phyloP scores from a whole-genome alignment of 129 eudicot species.

The Tagetes erecta region DNA sequence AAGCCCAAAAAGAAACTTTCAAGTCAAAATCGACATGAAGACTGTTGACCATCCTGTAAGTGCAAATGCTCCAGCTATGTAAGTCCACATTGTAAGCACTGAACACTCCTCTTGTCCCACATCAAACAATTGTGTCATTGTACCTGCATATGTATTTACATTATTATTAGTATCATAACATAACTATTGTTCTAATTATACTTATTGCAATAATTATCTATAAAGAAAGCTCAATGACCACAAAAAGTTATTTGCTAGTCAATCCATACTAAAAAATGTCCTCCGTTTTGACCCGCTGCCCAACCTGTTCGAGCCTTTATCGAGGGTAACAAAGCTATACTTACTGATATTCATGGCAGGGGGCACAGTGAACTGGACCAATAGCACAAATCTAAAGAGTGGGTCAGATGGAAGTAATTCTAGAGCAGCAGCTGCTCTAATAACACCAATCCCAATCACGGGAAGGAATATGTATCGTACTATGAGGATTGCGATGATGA shows the following conservation, averaged over 20 bases:
- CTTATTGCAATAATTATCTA: no score
- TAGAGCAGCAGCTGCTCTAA: slow-evolving; percentile 47
- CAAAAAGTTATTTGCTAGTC: not conserved
- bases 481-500: slow-evolving; percentile 45
- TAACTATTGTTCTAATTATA: not conserved
- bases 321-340: not conserved
- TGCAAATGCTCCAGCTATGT: slow-evolving; percentile 57
- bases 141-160: slow-evolving; percentile 42
- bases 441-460: slow-evolving; percentile 56
- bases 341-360: slow-evolving; percentile 92
- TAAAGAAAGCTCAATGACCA: no score
- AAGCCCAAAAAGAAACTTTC: slow-evolving; percentile 25
- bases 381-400: slow-evolving; percentile 74
- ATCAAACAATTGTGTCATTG: slow-evolving; percentile 78
- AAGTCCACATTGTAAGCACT: slow-evolving; percentile 81
- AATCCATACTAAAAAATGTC: not conserved
- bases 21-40: slow-evolving; percentile 75
- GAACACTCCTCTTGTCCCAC: slow-evolving; percentile 90
- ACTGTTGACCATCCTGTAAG: slow-evolving; percentile 82
- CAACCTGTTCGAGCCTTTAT: not conserved
- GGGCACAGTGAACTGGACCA: slow-evolving; percentile 84
- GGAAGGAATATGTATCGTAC: slow-evolving; percentile 73
- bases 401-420: slow-evolving; percentile 85
- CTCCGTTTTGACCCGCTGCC: not conserved
- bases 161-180: not conserved